Conservation (phyloP, 805 yeast species). For the Candida hispaniensis region DNA sequence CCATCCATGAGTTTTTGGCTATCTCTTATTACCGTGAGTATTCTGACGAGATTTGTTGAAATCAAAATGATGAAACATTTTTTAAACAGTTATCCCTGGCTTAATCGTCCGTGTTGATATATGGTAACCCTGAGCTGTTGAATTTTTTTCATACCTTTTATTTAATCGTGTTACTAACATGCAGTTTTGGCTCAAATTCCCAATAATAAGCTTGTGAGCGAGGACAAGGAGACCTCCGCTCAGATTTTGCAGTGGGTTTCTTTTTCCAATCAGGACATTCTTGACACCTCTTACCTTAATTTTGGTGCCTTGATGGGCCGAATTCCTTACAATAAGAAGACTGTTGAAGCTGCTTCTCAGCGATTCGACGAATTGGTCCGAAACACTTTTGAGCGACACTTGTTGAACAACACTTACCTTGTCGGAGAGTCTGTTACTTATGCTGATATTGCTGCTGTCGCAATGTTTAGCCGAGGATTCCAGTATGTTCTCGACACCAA, state of each 20-base stretch:
- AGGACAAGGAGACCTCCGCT: constrained; percentile 52
- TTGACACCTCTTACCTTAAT: constrained; percentile 37
- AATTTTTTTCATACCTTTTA: not conserved
- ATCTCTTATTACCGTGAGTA: constrained; percentile 42
- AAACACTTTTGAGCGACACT: constrained; percentile 28
- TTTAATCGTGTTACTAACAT: not conserved
- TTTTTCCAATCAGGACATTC: constrained; percentile 56
- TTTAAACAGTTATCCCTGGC: constrained; percentile 15
- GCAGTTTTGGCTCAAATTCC: constrained; percentile 19
- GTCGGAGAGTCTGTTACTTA: constrained; percentile 56
- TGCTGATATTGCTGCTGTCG: constrained; percentile 51
- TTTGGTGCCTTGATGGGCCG: constrained; percentile 55
- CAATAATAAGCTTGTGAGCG: constrained; percentile 46
- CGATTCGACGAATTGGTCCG: constrained; percentile 33
- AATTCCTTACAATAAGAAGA: constrained; percentile 70
- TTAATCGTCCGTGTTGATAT: constrained; percentile 13
- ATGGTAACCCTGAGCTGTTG: constrained; percentile 2
- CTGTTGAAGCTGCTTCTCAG: constrained; percentile 38
- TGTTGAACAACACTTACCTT: constrained; percentile 51
- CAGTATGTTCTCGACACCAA: constrained; percentile 48
- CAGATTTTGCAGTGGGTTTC: constrained; percentile 69
- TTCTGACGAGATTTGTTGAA: not conserved
- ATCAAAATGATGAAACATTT: constrained; percentile 15
- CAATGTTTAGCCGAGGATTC: constrained; percentile 50
- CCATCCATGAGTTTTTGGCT: constrained; percentile 55